These are phyloP conservation scores for Picea sitchensis DNA, from an alignment of 75 land plant species.

Conservation along the genomic window DNA sequence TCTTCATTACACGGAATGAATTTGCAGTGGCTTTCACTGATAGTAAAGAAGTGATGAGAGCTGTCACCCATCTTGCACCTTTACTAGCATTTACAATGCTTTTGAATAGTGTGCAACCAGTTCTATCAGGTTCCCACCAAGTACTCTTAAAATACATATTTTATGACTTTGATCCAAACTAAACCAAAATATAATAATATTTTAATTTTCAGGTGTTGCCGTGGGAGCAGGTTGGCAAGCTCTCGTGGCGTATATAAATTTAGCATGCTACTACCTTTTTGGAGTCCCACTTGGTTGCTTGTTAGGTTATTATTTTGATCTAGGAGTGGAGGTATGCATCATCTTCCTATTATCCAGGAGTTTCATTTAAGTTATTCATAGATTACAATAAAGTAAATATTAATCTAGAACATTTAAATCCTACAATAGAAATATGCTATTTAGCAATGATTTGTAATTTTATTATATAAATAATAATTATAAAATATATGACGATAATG, in stretches of 20 bases:
- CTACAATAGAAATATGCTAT: too few species aligned
- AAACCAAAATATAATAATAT: too few species aligned
- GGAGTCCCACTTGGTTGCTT: conserved; percentile 15
- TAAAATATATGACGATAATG: not conserved
- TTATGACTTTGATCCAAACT: too few species aligned
- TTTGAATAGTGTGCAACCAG: conserved; percentile 22
- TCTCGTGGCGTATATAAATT: conserved; percentile 11
- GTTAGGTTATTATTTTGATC: conserved; percentile 7
- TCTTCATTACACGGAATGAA: conserved; percentile 14
- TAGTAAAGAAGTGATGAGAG: conserved; percentile 11
- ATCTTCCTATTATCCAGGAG: not conserved
- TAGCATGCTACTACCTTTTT: conserved; percentile 23
- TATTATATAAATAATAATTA: not conserved
- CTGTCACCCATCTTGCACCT: conserved; percentile 10
- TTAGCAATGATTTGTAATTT: not conserved
- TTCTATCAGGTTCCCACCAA: conserved; percentile 13
- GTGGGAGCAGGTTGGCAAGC: conserved; percentile 24
- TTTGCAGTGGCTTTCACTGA: conserved; percentile 25
- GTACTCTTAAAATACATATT: too few species aligned
- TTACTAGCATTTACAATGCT: conserved; percentile 24
- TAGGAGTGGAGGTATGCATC: conserved; percentile 3
- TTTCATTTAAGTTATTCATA: not conserved
- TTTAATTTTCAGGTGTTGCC: conserved; percentile 12
- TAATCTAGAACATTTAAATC: too few species aligned
- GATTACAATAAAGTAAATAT: not conserved